Conservation (phyloP, 108 stramenopile species). For the Pseudonitzschia multiseries region DNA sequence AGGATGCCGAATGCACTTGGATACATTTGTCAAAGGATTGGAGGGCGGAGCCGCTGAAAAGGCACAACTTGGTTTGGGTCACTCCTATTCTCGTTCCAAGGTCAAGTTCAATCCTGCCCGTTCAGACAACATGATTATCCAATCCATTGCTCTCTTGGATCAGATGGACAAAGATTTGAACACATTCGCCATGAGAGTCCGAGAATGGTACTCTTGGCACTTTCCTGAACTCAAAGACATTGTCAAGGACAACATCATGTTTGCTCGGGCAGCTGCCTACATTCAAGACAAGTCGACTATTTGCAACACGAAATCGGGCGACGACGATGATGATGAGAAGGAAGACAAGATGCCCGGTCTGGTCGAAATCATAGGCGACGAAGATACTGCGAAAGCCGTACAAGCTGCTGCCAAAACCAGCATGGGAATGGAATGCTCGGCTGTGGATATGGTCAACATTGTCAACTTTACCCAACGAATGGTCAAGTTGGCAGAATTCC, state of each 20-base stretch:
- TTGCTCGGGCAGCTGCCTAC: slow-evolving; percentile 87
- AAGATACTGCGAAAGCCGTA: slow-evolving; percentile 90
- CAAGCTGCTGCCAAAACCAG: slow-evolving; percentile 89
- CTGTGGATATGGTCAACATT: slow-evolving; percentile 97
- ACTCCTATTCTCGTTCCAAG: slow-evolving; percentile 97
- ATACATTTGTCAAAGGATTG: slow-evolving; percentile 91
- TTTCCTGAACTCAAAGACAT: slow-evolving; percentile 97
- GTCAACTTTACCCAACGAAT: slow-evolving; percentile 96
- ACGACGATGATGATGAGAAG: slow-evolving; percentile 34
- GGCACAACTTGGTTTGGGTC: slow-evolving; percentile 98
- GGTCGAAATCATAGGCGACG: slow-evolving; percentile 87
- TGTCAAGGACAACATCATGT: slow-evolving; percentile 98
- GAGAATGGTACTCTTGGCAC: slow-evolving; percentile 99
- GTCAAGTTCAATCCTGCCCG: slow-evolving; percentile 99
- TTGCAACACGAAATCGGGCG: slow-evolving; percentile 42
- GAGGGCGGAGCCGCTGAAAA: slow-evolving; percentile 90
- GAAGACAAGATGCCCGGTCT: slow-evolving; percentile 80
- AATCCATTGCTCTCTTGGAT: slow-evolving; percentile 98
- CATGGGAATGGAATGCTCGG: slow-evolving; percentile 99
- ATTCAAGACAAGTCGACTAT: slow-evolving; percentile 83
- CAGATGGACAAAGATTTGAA: slow-evolving; percentile 99
- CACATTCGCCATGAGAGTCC: slow-evolving; percentile 98
- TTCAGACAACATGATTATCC: slow-evolving; percentile 99
- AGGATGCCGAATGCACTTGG: slow-evolving; percentile 91
- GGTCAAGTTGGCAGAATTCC: slow-evolving; percentile 96